Conservation (phyloP, 2,329 filamentous ascomycete genomes). For the Rutstroemia sp. region DNA sequence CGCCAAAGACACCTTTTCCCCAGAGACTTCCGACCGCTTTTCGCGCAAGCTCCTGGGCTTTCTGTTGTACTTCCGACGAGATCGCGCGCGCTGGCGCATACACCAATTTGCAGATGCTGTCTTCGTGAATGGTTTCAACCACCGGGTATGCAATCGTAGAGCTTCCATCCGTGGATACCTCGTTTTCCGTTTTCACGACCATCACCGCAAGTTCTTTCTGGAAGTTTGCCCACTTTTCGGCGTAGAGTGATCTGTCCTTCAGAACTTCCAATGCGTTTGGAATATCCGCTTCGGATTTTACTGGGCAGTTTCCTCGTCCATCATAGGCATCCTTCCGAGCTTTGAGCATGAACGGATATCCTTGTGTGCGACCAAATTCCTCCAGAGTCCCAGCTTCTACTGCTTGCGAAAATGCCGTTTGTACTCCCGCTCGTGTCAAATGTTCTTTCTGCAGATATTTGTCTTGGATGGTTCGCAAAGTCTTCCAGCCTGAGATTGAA, state of each 20-base stretch:
- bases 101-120: slow-evolving; percentile 89
- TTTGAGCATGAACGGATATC: slow-evolving; percentile 89
- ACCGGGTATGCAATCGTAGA: slow-evolving; percentile 69
- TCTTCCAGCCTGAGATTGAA: slow-evolving; percentile 77
- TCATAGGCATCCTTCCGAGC: slow-evolving; percentile 86
- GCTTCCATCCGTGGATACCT: slow-evolving; percentile 35
- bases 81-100: slow-evolving; percentile 77
- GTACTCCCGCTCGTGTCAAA: slow-evolving; percentile 58
- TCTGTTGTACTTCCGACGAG: slow-evolving; percentile 47
- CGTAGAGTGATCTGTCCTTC: slow-evolving; percentile 53
- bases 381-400: slow-evolving; percentile 47
- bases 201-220: slow-evolving; percentile 85
- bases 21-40: slow-evolving; percentile 73
- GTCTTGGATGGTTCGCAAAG: slow-evolving; percentile 83
- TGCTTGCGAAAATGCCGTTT: slow-evolving; percentile 63
- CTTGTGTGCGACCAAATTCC: slow-evolving; percentile 55
- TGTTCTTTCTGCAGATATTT: slow-evolving; percentile 88
- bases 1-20: slow-evolving; percentile 90
- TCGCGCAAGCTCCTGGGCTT: slow-evolving; percentile 69
- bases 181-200: slow-evolving; percentile 81
- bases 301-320: slow-evolving; percentile 67
- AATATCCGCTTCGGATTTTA: slow-evolving; percentile 52
- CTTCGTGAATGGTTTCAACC: slow-evolving; percentile 91
- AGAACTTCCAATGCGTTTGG: slow-evolving; percentile 62
- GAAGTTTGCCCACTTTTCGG: slow-evolving; percentile 80